phyloP scores from a whole-genome alignment of 73 alveolate genomes.

The Durusdinium trenchii region DNA sequence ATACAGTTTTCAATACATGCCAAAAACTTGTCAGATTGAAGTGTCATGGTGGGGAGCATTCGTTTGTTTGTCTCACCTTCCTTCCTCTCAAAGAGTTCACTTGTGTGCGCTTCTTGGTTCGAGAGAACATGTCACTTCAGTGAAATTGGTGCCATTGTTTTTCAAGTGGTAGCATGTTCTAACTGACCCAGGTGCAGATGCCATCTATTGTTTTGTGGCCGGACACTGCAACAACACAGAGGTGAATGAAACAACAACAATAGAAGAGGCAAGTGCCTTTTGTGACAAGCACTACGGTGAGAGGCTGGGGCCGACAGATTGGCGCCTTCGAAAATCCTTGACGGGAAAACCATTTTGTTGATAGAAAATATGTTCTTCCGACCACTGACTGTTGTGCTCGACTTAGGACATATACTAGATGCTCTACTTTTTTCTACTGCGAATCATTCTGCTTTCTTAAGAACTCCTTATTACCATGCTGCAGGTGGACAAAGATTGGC shows the following conservation, averaged over 20 bases:
- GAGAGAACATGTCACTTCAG: no score
- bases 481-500: slow-evolving; percentile 77
- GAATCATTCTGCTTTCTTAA: neutral
- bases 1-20: no score
- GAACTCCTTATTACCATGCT: neutral
- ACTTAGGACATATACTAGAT: no score
- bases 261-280: slow-evolving; percentile 37
- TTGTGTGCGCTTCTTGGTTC: no score
- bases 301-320: slow-evolving; percentile 9
- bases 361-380: neutral
- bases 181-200: slow-evolving; percentile 68
- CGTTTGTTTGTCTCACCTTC: no score
- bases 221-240: slow-evolving; percentile 92
- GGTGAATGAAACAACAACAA: slow-evolving; percentile 67
- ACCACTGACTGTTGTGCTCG: no score
- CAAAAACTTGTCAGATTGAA: no score
- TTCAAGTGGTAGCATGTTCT: neutral
- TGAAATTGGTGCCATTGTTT: no score
- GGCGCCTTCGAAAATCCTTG: neutral
- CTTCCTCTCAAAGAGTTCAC: no score
- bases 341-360: neutral
- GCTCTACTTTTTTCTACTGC: neutral
- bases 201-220: slow-evolving; percentile 75
- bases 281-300: slow-evolving; percentile 67
- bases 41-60: no score